Evolutionary conservation across 768 basidiomycete genomes (phyloP).

Genomic region (Mycena polygramma): DNA sequence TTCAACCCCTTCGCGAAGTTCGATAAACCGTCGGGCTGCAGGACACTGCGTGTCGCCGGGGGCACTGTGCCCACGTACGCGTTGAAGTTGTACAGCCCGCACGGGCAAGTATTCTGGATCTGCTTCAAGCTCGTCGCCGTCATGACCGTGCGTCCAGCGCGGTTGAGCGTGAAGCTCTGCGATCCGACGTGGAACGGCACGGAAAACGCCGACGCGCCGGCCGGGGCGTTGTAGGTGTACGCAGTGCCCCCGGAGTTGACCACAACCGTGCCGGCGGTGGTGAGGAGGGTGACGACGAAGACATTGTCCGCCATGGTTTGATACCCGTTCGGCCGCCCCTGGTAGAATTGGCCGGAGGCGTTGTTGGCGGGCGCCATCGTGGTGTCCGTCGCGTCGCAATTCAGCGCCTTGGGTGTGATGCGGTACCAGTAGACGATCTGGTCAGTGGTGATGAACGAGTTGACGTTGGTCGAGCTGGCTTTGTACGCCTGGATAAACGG

Average conservation of each 20-base stretch:
- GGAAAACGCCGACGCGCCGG: conserved; percentile 37
- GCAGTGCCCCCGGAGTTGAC: conserved; percentile 39
- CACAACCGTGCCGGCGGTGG: conserved; percentile 33
- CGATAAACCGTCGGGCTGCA: conserved; percentile 30
- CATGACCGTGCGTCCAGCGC: conserved; percentile 32
- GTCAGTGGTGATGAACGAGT: conserved; percentile 34
- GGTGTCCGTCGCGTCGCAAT: conserved; percentile 41
- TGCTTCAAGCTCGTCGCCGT: conserved; percentile 35
- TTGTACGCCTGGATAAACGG: conserved; percentile 63
- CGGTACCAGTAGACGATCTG: conserved; percentile 42
- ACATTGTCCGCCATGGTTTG: conserved; percentile 35
- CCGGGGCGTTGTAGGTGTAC: conserved; percentile 37
- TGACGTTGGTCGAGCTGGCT: conserved; percentile 46
- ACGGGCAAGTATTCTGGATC: conserved; percentile 37
- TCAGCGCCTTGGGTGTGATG: conserved; percentile 31
- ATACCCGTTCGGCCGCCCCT: conserved; percentile 39
- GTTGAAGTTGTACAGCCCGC: conserved; percentile 41
- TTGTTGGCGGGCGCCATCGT: conserved; percentile 38
- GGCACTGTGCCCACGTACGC: conserved; percentile 42
- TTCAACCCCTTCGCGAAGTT: conserved; percentile 33
- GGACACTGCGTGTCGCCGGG: conserved; percentile 22
- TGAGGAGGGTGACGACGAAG: conserved; percentile 38
- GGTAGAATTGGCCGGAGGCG: conserved; percentile 38
- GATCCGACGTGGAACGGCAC: conserved; percentile 38
- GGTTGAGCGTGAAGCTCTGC: conserved; percentile 35